Base-by-base conservation (phyloP, 2,329 filamentous ascomycete genomes). In the Colletotrichum sp. region DNA sequence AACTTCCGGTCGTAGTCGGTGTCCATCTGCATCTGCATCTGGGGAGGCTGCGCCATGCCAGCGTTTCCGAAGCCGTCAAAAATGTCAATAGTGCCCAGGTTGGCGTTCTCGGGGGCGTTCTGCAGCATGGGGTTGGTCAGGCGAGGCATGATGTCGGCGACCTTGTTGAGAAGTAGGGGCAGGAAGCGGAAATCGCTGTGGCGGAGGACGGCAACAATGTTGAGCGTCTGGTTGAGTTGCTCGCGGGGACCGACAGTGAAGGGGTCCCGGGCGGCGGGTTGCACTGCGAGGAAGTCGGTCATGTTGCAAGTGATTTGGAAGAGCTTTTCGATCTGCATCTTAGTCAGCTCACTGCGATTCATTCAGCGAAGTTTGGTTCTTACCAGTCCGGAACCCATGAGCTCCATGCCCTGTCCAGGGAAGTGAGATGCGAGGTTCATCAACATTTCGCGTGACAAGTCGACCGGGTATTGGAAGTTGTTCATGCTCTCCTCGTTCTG, bases 151-250 rank as follows among this genome's bases (percentile, higher is more conserved):
- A 93, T 89, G 56, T 96, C 94, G 76, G 93, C 89, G 52, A 96
- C 90, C 85, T 96, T 97, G 82, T 90, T 91, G 71, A 97, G 85
- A 2, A 98, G 88, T 1, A 97, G 88, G 4, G 95, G 95, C 16
- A 96, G 87, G 81, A 95, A 97, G 67, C 94, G 93, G 77, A 93
- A 90, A 72, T 96, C 90, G 8, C 94, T 94, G 73, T 91, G 93
- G n/a, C 94, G 94, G 21, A 97, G 89, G 10, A 91, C 87, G 3
- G 93, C 92, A 4, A 96, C 87, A 10, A 95, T 88, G 74, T 90
- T 91, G 55, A 94, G 85, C 34, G 96, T 89, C 74, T 94, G 90
- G 76, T 91, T 91, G 7, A 97, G 90, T 80, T 95, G 93, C 80
- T 96, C 94, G 43, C 92, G 92, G 5, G 95, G 94, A 1, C 93